Evolutionary conservation across 106 monocot genomes (phyloP), one percentile per base, ranked within the genome.

Genomic region (Acorus calamus): DNA sequence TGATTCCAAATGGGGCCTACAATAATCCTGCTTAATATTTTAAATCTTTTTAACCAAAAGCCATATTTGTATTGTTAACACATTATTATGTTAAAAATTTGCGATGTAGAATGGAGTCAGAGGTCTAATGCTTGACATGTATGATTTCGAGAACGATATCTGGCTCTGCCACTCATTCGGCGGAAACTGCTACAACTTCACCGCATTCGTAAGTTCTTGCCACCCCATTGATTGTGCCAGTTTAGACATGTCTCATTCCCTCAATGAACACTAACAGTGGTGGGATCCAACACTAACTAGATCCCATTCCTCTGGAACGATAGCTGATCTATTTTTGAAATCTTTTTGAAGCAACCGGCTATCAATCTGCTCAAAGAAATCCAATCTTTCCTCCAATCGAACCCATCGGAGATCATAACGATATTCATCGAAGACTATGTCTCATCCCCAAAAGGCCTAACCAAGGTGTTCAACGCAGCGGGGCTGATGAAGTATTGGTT

Each of bases 341-440:
- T 52, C 52, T 12, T 50, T 11, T 69, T 52, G 49, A 60, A 69
- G 60, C 60, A 69, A 69, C 69, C 69, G 2, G 59, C 69, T 2
- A 69, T 69, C 43, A 69, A 61, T 8, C 60, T 69, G 60, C 60
- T 69, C 6, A 69, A 60, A 56, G 69, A 69, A 44, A 69, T 69
- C 52, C 69, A 60, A 49, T 7, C 59, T 13, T 69, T 69, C 11
- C 50, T 69, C 9, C 60, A 50, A 44, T 42, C 60, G 11, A 69
- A 69, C 60, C 69, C 60, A 2, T 69, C 59, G 11, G 69, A 60
- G 50, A 56, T 69, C 11, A 52, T 69, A 10, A 69, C 69, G 10
- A 60, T 69, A 28, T 61, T 69, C 60, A 69, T 69, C 42, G 69
- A 69, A 69, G 69, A 69, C 51, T 69, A 69, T 52, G 69, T 69